Evolutionary conservation across 768 basidiomycete species (phyloP).

Genomic region (Mycena polygramma): DNA sequence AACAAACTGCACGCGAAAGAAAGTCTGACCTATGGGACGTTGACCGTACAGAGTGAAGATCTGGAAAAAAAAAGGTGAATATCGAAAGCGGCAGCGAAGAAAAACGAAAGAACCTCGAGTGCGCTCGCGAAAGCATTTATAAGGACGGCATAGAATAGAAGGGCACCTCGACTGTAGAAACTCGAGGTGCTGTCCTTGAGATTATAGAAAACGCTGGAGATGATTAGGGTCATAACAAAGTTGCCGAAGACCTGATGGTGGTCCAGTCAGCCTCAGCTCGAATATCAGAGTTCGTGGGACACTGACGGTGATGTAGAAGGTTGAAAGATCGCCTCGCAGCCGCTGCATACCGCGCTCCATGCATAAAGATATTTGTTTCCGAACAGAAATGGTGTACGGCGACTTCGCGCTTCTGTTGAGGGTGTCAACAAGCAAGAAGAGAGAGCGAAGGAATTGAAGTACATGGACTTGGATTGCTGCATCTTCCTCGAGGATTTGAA

Average conservation of each 20-base stretch:
- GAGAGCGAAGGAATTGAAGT: conserved; percentile 21
- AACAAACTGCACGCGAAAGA: too few species aligned
- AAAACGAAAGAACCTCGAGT: conserved; percentile 40
- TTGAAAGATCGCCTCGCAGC: conserved; percentile 54
- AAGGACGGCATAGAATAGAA: conserved; percentile 56
- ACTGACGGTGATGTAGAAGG: conserved; percentile 37
- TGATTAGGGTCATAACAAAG: conserved; percentile 36
- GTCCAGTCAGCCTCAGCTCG: neutral
- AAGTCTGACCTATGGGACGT: conserved; percentile 48
- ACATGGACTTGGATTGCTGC: conserved; percentile 55
- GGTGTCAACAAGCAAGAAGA: neutral
- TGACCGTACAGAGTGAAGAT: conserved; percentile 46
- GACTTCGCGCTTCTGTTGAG: conserved; percentile 40
- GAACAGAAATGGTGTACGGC: conserved; percentile 60
- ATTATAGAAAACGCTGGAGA: conserved; percentile 57
- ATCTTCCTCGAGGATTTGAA: conserved; percentile 49
- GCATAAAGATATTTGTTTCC: conserved; percentile 59
- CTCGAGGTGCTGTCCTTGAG: conserved; percentile 52
- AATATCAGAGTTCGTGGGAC: neutral
- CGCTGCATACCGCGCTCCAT: conserved; percentile 61
- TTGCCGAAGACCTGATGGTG: conserved; percentile 38
- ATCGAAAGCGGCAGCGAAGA: neutral
- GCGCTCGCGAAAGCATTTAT: conserved; percentile 54
- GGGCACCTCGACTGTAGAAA: conserved; percentile 58
- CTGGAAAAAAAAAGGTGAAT: conserved; percentile 20